Conservation (phyloP, 176 grass and related monocot species). For the Leersia perrieri region DNA sequence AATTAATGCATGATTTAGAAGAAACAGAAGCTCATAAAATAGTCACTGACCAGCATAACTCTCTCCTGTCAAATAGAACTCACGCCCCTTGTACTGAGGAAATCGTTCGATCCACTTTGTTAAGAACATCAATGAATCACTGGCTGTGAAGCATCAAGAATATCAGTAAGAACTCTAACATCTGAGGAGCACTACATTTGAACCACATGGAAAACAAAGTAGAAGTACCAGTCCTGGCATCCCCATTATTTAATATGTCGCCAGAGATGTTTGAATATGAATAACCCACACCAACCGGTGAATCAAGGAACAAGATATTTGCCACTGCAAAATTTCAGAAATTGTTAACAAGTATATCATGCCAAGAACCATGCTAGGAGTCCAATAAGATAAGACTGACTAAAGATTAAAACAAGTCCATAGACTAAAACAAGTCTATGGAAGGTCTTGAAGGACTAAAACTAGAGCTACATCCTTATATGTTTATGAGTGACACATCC, state of each 20-base stretch:
- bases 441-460: conserved; percentile 12
- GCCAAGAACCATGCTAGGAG: conserved; percentile 25
- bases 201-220: conserved; percentile 13
- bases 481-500: not conserved
- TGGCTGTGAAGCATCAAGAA: conserved; percentile 48
- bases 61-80: conserved; percentile 91
- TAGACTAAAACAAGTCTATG: too few relatives aligned
- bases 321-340: conserved; percentile 59
- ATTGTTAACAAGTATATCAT: conserved; percentile 28
- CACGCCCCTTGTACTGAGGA: conserved; percentile 80
- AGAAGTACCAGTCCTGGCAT: conserved; percentile 76
- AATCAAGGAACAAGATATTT: conserved; percentile 94
- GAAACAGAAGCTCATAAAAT: conserved; percentile 23
- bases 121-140: conserved; percentile 76
- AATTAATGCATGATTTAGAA: not conserved
- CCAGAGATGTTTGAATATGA: conserved; percentile 91
- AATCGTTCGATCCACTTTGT: conserved; percentile 90
- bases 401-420: too few relatives aligned
- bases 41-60: conserved; percentile 78
- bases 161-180: conserved; percentile 27
- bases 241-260: conserved; percentile 70
- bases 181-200: conserved; percentile 15
- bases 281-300: conserved; percentile 94
- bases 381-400: conserved; percentile 5
- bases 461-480: not conserved